Conservation (phyloP, 306 rosid species). For the Dryas drummondii region DNA sequence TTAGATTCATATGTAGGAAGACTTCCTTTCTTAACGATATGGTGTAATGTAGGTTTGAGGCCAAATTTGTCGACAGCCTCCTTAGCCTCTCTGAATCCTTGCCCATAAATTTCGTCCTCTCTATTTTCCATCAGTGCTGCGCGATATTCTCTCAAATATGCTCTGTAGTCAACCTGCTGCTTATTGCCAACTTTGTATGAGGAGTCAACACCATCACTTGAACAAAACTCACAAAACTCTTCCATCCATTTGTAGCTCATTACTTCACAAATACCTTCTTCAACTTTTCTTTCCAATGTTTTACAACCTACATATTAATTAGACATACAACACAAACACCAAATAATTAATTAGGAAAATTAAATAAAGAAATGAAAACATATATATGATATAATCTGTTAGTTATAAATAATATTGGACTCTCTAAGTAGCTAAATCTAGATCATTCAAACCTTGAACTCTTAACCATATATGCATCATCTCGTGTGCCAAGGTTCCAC, state of each 20-base stretch:
- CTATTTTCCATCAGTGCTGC: neutral
- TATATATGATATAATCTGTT: no score
- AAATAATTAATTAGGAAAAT: no score
- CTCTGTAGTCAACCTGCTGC: neutral
- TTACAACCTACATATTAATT: neutral
- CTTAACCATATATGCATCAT: no score
- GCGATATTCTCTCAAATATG: rapidly evolving
- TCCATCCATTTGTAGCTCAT: neutral
- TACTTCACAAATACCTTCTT: neutral
- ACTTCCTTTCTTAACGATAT: neutral
- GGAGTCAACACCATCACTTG: no score
- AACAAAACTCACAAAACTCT: neutral
- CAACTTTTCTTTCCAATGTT: neutral
- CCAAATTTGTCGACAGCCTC: neutral
- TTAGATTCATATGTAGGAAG: neutral
- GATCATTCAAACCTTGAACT: no score
- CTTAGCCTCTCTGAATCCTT: neutral
- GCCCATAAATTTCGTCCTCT: neutral
- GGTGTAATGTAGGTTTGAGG: neutral
- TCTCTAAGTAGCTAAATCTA: no score
- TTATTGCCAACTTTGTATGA: no score
- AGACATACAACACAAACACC: neutral
- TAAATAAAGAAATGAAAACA: no score
- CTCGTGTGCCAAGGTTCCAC: no score
- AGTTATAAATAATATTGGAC: no score